Evolutionary conservation across 1,139 yeast species (phyloP).

Genomic region (Cylindricascospora bacillispora): DNA sequence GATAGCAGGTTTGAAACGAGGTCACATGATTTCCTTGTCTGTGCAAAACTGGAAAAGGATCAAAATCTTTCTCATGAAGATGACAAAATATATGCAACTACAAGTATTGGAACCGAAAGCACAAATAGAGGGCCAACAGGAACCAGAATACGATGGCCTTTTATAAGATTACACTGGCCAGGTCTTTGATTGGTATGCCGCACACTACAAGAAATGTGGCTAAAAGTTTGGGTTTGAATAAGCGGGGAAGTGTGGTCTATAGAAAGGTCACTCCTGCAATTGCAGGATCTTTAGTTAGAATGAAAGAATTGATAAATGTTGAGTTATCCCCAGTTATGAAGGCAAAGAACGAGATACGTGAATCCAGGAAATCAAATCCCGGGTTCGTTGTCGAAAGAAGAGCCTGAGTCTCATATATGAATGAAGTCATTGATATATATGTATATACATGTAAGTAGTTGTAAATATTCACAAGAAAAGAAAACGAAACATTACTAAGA

Average conservation of each 20-base stretch:
- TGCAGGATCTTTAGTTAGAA: slow-evolving; percentile 74
- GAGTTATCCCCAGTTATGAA: slow-evolving; percentile 51
- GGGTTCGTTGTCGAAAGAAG: slow-evolving; percentile 42
- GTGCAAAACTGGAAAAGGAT: no score
- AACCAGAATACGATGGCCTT: slow-evolving; percentile 34
- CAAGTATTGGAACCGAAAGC: no score
- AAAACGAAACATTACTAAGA: background rate
- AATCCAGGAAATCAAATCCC: slow-evolving; percentile 44
- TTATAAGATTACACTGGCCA: slow-evolving; percentile 60
- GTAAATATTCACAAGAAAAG: background rate
- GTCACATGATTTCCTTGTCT: no score
- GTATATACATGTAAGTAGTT: background rate
- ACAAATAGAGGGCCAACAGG: no score
- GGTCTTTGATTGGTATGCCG: slow-evolving; percentile 83
- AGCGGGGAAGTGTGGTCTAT: slow-evolving; percentile 63
- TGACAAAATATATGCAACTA: no score
- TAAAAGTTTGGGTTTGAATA: slow-evolving; percentile 59
- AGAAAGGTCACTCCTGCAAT: slow-evolving; percentile 62
- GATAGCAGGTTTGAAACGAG: no score
- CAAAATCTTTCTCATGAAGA: no score
- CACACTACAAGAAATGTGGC: slow-evolving; percentile 52
- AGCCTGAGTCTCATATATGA: no score
- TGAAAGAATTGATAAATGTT: slow-evolving; percentile 82
- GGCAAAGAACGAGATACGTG: slow-evolving; percentile 39
- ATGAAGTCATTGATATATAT: no score